phyloP scores from a whole-genome alignment of 257 asterid species.

The Anisodus acutangulus region DNA sequence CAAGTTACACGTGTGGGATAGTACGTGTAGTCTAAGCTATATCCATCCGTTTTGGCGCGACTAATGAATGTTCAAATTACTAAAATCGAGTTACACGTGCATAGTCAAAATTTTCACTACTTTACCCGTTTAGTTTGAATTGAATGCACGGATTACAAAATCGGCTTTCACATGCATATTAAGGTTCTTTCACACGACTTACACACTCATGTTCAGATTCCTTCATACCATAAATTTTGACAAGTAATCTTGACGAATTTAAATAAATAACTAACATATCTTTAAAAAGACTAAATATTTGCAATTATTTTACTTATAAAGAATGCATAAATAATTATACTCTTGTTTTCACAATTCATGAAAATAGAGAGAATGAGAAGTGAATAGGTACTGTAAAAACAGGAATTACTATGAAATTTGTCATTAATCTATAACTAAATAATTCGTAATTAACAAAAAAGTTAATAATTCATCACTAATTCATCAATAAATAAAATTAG shows the following conservation, averaged over 20 bases:
- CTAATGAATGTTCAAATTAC: not conserved
- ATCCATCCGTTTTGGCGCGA: not conserved
- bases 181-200: not conserved
- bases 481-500: not conserved
- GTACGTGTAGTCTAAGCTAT: not conserved
- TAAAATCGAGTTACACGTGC: not conserved
- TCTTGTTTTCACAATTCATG: not conserved
- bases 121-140: not conserved
- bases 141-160: not conserved
- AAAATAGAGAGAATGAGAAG: not conserved
- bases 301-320: not conserved
- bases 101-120: not conserved
- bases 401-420: not conserved
- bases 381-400: not conserved
- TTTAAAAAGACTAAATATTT: not conserved
- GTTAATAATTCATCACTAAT: not conserved
- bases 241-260: not conserved
- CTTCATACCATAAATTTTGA: not conserved
- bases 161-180: not conserved
- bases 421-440: not conserved
- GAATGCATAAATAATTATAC: not conserved
- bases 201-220: not conserved
- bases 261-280: not conserved
- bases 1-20: not conserved
- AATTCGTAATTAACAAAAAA: not conserved